These are phyloP conservation scores for Aureobasidium sp. DNA, from an alignment of 2,329 filamentous ascomycete genomes.

Conservation along the genomic window DNA sequence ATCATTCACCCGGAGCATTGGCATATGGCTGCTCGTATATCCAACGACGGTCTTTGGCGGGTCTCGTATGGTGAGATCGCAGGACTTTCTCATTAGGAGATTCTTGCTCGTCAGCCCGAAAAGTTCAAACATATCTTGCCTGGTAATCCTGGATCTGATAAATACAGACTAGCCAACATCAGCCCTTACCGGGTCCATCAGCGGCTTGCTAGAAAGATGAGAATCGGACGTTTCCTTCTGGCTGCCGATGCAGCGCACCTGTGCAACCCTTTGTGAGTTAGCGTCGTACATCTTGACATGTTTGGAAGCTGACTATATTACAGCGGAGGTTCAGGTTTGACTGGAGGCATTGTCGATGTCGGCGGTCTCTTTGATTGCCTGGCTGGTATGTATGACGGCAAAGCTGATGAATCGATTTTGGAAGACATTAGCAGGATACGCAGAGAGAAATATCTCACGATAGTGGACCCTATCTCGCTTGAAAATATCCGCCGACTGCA, in stretches of 20 bases:
- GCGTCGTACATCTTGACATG: background rate
- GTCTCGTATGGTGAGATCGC: constrained; percentile 31
- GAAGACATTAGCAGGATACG: background rate
- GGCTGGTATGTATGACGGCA: background rate
- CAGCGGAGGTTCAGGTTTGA: background rate
- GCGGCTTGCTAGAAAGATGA: background rate
- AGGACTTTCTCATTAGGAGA: constrained; percentile 18
- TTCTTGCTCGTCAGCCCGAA: background rate
- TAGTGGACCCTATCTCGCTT: background rate
- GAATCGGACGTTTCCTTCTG: background rate
- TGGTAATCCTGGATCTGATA: background rate
- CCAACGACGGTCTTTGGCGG: constrained; percentile 29
- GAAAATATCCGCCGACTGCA: background rate
- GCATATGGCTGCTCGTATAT: constrained; percentile 18
- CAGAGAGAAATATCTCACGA: background rate
- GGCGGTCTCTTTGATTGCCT: background rate
- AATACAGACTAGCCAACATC: background rate
- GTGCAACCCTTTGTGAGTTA: background rate
- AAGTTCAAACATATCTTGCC: background rate
- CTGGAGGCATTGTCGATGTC: background rate
- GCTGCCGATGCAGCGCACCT: background rate
- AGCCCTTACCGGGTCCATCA: background rate
- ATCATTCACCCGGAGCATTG: constrained; percentile 22
- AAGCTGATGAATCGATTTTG: background rate
- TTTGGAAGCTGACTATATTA: background rate